Conservation (phyloP, 169 alveolate genomes). For the Plasmodium gallinaceum region DNA sequence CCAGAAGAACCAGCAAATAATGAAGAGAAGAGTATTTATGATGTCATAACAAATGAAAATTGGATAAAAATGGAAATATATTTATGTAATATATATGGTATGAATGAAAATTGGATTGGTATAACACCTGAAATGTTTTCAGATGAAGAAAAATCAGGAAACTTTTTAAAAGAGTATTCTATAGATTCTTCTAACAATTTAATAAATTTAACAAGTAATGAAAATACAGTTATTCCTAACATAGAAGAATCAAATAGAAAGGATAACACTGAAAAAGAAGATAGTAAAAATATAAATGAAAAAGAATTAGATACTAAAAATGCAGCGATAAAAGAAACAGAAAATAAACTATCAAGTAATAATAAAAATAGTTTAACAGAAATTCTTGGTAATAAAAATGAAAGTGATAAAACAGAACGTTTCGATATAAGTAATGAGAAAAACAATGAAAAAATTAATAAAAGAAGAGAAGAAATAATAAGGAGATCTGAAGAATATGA, state of each 20-base stretch:
- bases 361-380: neutral
- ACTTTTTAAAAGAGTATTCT: constrained; percentile 41
- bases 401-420: neutral
- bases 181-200: neutral
- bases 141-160: constrained; percentile 5
- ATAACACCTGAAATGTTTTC: constrained; percentile 68
- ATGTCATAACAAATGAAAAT: constrained; percentile 47
- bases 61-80: constrained; percentile 74
- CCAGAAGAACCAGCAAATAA: constrained; percentile 23
- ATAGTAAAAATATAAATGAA: neutral
- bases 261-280: neutral
- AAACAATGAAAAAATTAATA: neutral
- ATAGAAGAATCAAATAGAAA: neutral
- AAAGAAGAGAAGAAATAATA: constrained; percentile 30
- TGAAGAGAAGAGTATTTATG: constrained; percentile 44
- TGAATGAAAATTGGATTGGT: constrained; percentile 72
- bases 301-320: neutral
- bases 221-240: neutral
- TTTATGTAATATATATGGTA: constrained; percentile 70
- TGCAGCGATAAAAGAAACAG: neutral
- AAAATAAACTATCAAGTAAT: no score
- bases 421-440: neutral
- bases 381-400: neutral
- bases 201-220: neutral
- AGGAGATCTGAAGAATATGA: constrained; percentile 63